Conservation (phyloP, 495 filamentous ascomycete genomes). For the Hypoxylon lienhwacheense region DNA sequence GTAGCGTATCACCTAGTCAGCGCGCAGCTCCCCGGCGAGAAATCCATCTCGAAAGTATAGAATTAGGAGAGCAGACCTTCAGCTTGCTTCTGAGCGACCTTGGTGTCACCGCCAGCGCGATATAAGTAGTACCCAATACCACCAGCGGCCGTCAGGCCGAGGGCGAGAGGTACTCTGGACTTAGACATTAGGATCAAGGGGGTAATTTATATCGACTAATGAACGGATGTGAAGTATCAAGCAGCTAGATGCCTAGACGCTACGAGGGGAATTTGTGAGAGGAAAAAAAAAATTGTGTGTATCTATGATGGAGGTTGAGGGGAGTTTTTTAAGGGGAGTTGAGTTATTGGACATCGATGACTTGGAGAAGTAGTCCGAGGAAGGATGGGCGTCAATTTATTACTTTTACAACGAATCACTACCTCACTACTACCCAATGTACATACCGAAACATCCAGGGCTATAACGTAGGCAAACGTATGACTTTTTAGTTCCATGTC, state of each 20-base stretch:
- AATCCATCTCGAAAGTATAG: background rate
- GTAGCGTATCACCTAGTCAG: slow-evolving; percentile 20
- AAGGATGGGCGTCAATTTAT: slow-evolving; percentile 13
- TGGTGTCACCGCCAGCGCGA: slow-evolving; percentile 78
- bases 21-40: background rate
- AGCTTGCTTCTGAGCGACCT: slow-evolving; percentile 75
- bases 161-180: slow-evolving; percentile 56
- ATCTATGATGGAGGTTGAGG: slow-evolving; percentile 5
- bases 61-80: slow-evolving; percentile 59
- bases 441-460: too few relatives aligned
- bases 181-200: slow-evolving; percentile 50
- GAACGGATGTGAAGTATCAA: background rate
- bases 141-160: slow-evolving; percentile 66
- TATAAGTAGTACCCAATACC: slow-evolving; percentile 90
- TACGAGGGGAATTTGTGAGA: background rate
- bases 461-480: too few relatives aligned
- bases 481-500: slow-evolving; percentile 13
- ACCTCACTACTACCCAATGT: slow-evolving; percentile 3
- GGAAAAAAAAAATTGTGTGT: background rate
- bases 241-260: background rate
- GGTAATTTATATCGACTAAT: slow-evolving; percentile 3
- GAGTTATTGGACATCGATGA: slow-evolving; percentile 20
- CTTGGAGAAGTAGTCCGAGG: background rate
- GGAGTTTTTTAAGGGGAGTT: slow-evolving; percentile 10
- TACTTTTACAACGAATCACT: slow-evolving; percentile 16